Evolutionary conservation across 2,329 filamentous ascomycete genomes (phyloP).

Genomic region (Phialocephala sp.): DNA sequence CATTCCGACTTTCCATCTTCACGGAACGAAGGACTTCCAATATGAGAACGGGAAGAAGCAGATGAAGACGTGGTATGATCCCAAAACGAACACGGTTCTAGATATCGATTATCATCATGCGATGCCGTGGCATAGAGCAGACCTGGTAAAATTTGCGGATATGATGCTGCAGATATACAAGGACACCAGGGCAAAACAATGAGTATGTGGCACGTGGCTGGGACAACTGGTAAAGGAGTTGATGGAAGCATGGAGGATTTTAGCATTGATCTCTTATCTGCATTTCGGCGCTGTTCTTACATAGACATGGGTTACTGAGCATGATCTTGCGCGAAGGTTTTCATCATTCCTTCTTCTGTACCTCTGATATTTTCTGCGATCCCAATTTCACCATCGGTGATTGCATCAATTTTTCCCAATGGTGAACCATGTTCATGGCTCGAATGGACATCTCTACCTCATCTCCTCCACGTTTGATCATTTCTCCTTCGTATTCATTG

Average conservation of each 20-base stretch:
- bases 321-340: not conserved
- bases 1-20: conserved; percentile 33
- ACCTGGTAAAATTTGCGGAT: conserved; percentile 29
- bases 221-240: not conserved
- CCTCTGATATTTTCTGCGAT: conserved; percentile 12
- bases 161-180: conserved; percentile 21
- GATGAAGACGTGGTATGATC: conserved; percentile 28
- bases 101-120: conserved; percentile 39
- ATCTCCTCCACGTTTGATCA: conserved; percentile 5
- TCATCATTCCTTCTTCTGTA: not conserved
- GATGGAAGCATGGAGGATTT: not conserved
- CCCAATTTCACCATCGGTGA: conserved; percentile 11
- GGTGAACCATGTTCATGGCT: conserved; percentile 5
- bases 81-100: conserved; percentile 20
- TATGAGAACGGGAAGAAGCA: conserved; percentile 30
- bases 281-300: not conserved
- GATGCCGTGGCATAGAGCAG: conserved; percentile 35
- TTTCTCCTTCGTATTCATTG: not conserved
- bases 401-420: conserved; percentile 11
- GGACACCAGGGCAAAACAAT: conserved; percentile 35
- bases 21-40: conserved; percentile 31
- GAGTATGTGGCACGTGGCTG: not conserved
- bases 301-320: not conserved
- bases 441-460: conserved; percentile 4
- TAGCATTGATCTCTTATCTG: not conserved